phyloP scores from a whole-genome alignment of 164 flowering plant species.

The Vitis rupestris region DNA sequence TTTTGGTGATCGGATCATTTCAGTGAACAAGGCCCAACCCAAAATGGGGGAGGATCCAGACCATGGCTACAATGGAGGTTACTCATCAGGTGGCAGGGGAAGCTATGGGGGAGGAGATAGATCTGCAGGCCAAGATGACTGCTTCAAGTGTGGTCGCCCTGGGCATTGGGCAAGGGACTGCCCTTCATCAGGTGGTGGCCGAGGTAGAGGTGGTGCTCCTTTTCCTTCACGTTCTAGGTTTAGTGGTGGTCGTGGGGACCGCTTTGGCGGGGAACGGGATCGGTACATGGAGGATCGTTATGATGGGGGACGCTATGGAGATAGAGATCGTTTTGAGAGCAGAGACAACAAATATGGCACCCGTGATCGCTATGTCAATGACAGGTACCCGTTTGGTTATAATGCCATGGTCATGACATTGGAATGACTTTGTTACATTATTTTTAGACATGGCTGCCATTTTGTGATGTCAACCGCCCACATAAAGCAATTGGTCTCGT shows the following conservation, averaged over 20 bases:
- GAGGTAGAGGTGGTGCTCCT: slow-evolving; percentile 44
- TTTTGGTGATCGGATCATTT: slow-evolving; percentile 69
- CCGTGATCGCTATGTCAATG: slow-evolving; percentile 62
- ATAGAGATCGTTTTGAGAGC: slow-evolving; percentile 65
- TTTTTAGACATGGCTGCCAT: too few relatives aligned
- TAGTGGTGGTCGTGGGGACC: slow-evolving; percentile 68
- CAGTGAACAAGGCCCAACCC: slow-evolving; percentile 94
- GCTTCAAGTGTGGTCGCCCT: slow-evolving; percentile 96
- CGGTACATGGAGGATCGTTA: slow-evolving; percentile 53
- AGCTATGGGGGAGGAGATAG: slow-evolving; percentile 68
- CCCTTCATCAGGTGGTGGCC: slow-evolving; percentile 72
- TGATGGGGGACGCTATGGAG: slow-evolving; percentile 78
- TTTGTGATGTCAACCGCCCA: too few relatives aligned
- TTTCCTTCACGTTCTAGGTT: slow-evolving; percentile 48
- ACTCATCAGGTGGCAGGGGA: slow-evolving; percentile 67
- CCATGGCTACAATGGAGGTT: slow-evolving; percentile 64
- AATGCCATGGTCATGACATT: too few relatives aligned
- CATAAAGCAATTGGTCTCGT: too few relatives aligned
- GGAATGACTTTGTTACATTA: too few relatives aligned
- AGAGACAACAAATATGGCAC: slow-evolving; percentile 57
- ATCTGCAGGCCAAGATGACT: slow-evolving; percentile 64
- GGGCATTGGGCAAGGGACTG: slow-evolving; percentile 99
- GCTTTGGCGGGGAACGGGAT: slow-evolving; percentile 72
- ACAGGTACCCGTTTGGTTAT: slow-evolving; percentile 36
- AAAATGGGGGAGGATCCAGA: slow-evolving; percentile 63